phyloP scores from a whole-genome alignment of 2,329 filamentous ascomycete species.

The Apiospora malaysiana region DNA sequence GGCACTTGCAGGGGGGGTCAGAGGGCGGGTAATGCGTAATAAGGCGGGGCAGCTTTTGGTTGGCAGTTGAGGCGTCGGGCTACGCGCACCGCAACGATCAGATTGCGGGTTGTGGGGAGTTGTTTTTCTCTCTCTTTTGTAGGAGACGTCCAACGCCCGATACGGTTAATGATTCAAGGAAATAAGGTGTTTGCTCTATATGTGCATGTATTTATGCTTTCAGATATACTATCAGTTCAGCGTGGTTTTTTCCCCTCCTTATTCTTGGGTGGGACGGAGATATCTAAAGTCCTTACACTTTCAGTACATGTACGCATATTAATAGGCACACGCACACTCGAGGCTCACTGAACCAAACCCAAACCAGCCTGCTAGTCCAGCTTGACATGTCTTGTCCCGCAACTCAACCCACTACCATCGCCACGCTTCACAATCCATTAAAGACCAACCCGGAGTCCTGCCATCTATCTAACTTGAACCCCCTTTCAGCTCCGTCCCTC shows the following conservation, averaged over 20 bases:
- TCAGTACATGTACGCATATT: not conserved
- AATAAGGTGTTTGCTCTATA: too few species aligned
- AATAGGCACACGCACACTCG: not conserved
- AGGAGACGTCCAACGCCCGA: not conserved
- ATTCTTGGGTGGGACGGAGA: too few species aligned
- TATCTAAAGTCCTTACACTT: too few species aligned
- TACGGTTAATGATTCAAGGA: too few species aligned
- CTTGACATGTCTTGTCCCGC: not conserved
- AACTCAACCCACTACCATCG: not conserved
- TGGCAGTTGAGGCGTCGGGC: too few species aligned
- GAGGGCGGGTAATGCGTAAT: not conserved
- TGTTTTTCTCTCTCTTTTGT: not conserved
- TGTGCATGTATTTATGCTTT: too few species aligned
- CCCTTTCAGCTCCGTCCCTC: not conserved
- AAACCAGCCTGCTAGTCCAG: not conserved
- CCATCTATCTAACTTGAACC: not conserved
- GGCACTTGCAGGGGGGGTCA: not conserved
- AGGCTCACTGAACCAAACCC: not conserved
- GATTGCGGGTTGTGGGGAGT: not conserved
- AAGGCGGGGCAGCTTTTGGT: not conserved
- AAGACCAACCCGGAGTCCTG: not conserved
- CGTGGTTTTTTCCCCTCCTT: too few species aligned
- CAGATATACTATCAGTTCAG: too few species aligned
- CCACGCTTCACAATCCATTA: not conserved
- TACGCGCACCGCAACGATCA: constrained; percentile 1